Evolutionary conservation across 768 basidiomycete species (phyloP).

Genomic region (Boletus subcaerulescens): DNA sequence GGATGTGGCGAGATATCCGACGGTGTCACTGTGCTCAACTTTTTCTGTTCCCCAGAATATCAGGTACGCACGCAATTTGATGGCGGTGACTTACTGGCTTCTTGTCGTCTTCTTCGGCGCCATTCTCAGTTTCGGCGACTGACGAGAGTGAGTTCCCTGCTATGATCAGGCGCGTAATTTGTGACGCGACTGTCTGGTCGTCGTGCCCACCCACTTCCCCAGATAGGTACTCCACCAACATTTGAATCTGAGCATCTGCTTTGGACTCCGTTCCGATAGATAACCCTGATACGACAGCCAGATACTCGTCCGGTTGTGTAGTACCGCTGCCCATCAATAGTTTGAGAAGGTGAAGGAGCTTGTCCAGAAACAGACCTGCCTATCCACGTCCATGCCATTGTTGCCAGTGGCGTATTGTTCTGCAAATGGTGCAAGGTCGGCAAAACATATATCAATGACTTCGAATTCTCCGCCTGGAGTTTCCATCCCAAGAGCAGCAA

Average conservation of each 20-base stretch:
- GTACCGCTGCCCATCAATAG: slow-evolving; percentile 9
- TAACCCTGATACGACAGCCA: slow-evolving; percentile 84
- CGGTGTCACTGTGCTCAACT: slow-evolving; percentile 54
- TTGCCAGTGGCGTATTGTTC: slow-evolving; percentile 22
- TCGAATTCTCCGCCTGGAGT: slow-evolving; percentile 90
- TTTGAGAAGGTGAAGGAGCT: slow-evolving; percentile 8
- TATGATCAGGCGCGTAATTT: slow-evolving; percentile 82
- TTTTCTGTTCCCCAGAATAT: slow-evolving; percentile 45
- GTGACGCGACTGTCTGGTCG: slow-evolving; percentile 62
- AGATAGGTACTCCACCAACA: slow-evolving; percentile 86
- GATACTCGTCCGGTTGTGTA: slow-evolving; percentile 59
- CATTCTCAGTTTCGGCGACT: slow-evolving; percentile 32
- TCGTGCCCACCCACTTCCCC: slow-evolving; percentile 75
- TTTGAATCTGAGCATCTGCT: slow-evolving; percentile 71
- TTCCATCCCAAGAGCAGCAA: slow-evolving; percentile 88
- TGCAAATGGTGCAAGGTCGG: slow-evolving; percentile 67
- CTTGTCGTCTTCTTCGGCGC: slow-evolving; percentile 43
- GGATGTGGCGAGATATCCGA: slow-evolving; percentile 72
- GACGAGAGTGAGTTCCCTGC: slow-evolving; percentile 86
- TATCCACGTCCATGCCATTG: slow-evolving; percentile 69
- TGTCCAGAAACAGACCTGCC: slow-evolving; percentile 31
- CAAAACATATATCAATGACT: slow-evolving; percentile 83
- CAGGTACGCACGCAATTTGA: slow-evolving; percentile 1
- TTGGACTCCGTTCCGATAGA: slow-evolving; percentile 64
- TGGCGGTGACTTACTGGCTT: slow-evolving; percentile 49